Evolutionary conservation across 2,329 filamentous ascomycete genomes (phyloP).

Genomic region (Diplodia mutila): DNA sequence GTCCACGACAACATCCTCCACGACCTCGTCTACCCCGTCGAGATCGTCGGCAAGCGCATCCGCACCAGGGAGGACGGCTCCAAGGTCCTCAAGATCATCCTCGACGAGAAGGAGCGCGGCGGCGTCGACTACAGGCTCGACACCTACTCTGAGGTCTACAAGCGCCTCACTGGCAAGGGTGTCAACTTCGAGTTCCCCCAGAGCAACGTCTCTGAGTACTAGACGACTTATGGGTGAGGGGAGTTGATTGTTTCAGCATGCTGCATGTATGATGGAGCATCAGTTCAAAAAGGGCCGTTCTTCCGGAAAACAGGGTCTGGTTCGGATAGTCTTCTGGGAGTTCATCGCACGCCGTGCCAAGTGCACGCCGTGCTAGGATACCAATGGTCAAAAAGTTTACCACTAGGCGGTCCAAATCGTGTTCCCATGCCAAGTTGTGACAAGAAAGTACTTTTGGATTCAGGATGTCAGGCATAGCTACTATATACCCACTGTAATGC

Average conservation of each 20-base stretch:
- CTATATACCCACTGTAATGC: neutral
- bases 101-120: slow-evolving; percentile 99
- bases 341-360: slow-evolving; percentile 11
- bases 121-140: slow-evolving; percentile 99
- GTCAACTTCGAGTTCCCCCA: slow-evolving; percentile 99
- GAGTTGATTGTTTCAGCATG: slow-evolving; percentile 43
- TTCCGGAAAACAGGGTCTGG: slow-evolving; percentile 23
- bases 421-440: slow-evolving; percentile 3
- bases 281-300: slow-evolving; percentile 21
- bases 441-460: slow-evolving; percentile 5
- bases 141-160: slow-evolving; percentile 99
- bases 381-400: slow-evolving; percentile 24
- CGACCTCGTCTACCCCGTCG: slow-evolving; percentile 98
- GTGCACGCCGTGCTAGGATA: slow-evolving; percentile 22
- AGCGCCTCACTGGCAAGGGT: slow-evolving; percentile 91
- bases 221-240: slow-evolving; percentile 53
- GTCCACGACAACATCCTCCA: slow-evolving; percentile 98
- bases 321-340: slow-evolving; percentile 25
- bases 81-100: slow-evolving; percentile 98
- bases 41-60: slow-evolving; percentile 99
- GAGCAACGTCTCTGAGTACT: slow-evolving; percentile 77
- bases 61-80: slow-evolving; percentile 98
- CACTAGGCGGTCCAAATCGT: slow-evolving; percentile 10
- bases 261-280: slow-evolving; percentile 35
- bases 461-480: neutral